Percentiles rank a stretch among this genome's conserved stretches.
Evolutionary conservation across 2,329 filamentous ascomycete species (phyloP).

Genomic region (Claviceps sp.): DNA sequence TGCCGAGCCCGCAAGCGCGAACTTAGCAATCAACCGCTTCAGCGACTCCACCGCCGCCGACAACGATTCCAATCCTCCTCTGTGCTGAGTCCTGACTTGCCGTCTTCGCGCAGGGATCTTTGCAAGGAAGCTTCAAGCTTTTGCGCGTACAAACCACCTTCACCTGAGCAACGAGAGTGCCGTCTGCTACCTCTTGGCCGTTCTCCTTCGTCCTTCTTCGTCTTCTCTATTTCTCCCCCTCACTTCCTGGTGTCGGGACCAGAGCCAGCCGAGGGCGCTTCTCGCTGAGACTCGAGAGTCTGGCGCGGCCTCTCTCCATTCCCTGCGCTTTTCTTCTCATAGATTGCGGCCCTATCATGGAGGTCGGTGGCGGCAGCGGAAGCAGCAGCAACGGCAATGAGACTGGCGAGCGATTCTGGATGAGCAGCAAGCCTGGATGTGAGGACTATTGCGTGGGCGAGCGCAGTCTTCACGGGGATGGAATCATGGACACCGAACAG

Average conservation of each 20-base stretch:
- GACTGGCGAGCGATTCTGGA: slow-evolving; percentile 15
- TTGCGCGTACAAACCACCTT: too few species aligned
- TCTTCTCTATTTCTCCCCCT: neutral
- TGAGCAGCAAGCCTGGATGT: slow-evolving; percentile 16
- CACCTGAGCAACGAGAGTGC: too few species aligned
- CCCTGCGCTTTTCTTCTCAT: neutral
- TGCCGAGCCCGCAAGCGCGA: too few species aligned
- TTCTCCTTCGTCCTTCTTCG: neutral
- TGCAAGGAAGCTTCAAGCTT: too few species aligned
- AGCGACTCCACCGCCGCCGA: too few species aligned
- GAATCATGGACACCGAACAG: slow-evolving; percentile 10
- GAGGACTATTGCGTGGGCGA: slow-evolving; percentile 16
- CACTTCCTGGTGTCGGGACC: neutral
- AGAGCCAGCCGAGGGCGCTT: neutral
- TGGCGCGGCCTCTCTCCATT: neutral
- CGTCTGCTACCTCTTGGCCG: too few species aligned
- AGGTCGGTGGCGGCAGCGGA: neutral
- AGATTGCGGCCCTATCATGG: neutral
- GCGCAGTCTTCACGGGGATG: slow-evolving; percentile 9
- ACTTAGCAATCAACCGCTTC: too few species aligned
- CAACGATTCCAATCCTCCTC: too few species aligned
- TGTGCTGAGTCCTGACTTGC: too few species aligned
- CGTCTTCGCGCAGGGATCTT: too few species aligned
- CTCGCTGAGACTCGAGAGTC: neutral
- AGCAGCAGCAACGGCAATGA: neutral